Evolutionary conservation across 1,284 basidiomycete genomes (phyloP).

Genomic region (Heterobasidion annosum): DNA sequence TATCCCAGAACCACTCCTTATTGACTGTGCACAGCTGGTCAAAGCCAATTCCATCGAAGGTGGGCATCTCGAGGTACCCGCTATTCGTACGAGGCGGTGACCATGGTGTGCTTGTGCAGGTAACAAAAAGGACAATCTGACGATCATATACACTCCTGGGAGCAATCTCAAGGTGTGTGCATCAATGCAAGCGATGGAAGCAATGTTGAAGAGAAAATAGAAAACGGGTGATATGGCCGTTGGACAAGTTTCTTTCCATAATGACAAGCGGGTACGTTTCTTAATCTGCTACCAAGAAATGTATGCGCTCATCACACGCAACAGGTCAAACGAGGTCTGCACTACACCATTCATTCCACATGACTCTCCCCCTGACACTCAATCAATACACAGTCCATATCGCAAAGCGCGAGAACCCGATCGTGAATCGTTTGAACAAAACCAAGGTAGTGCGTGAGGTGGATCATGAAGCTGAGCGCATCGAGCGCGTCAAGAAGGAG

Average conservation of each 20-base stretch:
- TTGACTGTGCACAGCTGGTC: constrained; percentile 89
- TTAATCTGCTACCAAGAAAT: too few species aligned
- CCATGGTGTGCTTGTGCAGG: constrained; percentile 35
- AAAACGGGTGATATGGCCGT: constrained; percentile 97
- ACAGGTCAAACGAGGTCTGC: constrained; percentile 72
- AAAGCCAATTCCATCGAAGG: constrained; percentile 98
- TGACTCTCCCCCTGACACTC: neutral
- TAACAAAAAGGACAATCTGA: constrained; percentile 93
- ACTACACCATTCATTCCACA: neutral
- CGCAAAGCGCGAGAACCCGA: constrained; percentile 74
- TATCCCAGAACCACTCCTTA: constrained; percentile 74
- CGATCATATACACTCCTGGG: constrained; percentile 90
- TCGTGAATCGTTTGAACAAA: constrained; percentile 94
- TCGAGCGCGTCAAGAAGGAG: constrained; percentile 78
- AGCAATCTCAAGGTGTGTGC: constrained; percentile 74
- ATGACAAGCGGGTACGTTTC: constrained; percentile 63
- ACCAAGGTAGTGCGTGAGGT: constrained; percentile 82
- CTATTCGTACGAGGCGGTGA: neutral
- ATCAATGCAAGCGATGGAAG: neutral
- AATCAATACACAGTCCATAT: constrained; percentile 52
- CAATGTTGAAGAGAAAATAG: constrained; percentile 24
- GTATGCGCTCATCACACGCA: neutral
- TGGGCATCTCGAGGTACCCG: constrained; percentile 19
- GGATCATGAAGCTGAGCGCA: constrained; percentile 84
- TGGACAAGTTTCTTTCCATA: constrained; percentile 92